Evolutionary conservation across 1,139 yeast species (phyloP).

Genomic region (Geotrichum reessii): DNA sequence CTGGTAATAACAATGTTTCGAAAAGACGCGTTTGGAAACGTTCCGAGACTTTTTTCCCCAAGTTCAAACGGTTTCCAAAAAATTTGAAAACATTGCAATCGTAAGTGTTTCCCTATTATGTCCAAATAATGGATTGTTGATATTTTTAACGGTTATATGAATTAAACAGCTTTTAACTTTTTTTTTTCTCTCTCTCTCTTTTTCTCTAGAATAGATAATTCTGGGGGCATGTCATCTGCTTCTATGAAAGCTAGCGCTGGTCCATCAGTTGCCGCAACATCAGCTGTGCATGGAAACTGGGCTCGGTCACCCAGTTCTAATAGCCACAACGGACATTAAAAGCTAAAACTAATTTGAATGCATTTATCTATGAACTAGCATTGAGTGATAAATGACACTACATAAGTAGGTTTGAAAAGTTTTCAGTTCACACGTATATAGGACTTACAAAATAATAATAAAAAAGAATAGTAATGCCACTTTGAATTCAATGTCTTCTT

Average conservation of each 20-base stretch:
- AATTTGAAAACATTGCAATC: background rate
- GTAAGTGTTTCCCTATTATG: background rate
- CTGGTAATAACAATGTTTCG: background rate
- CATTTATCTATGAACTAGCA: too few relatives aligned
- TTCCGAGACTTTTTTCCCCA: constrained; percentile 17
- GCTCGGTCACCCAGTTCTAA: background rate
- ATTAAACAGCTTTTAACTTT: background rate
- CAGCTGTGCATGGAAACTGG: constrained; percentile 1
- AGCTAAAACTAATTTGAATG: too few relatives aligned
- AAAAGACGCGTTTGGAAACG: constrained; percentile 4
- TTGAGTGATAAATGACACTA: too few relatives aligned
- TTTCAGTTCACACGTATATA: too few relatives aligned
- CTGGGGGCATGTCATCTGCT: background rate
- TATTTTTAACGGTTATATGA: background rate
- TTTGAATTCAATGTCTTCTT: too few relatives aligned
- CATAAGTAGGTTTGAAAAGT: too few relatives aligned
- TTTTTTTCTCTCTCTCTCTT: background rate
- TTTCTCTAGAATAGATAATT: background rate
- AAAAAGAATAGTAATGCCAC: too few relatives aligned
- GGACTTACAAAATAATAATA: too few relatives aligned
- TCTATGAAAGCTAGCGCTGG: background rate
- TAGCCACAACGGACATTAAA: background rate
- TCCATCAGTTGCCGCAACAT: background rate
- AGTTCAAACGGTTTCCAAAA: constrained; percentile 11
- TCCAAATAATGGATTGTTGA: background rate